Evolutionary conservation across 1,139 yeast genomes (phyloP).

Genomic region (Debaryomycetaceae sp.): DNA sequence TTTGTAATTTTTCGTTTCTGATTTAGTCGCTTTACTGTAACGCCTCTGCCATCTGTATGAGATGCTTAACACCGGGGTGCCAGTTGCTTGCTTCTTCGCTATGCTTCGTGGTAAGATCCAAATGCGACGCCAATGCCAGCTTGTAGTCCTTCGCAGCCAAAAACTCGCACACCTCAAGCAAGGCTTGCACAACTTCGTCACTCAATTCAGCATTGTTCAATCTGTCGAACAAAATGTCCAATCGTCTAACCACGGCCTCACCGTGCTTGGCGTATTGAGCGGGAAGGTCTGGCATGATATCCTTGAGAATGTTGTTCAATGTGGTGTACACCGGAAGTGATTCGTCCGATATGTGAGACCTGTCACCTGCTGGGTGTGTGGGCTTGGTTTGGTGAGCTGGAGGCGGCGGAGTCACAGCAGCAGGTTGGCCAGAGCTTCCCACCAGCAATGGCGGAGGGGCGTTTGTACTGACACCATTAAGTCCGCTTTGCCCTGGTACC

Average conservation of each 20-base stretch:
- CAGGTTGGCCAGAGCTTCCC: neutral
- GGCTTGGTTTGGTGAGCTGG: slow-evolving; percentile 17
- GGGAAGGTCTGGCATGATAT: slow-evolving; percentile 73
- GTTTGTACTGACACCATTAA: slow-evolving; percentile 9
- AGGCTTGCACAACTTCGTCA: slow-evolving; percentile 48
- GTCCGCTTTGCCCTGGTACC: slow-evolving; percentile 13
- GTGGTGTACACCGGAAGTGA: slow-evolving; percentile 56
- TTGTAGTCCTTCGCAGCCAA: slow-evolving; percentile 53
- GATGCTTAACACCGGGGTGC: slow-evolving; percentile 89
- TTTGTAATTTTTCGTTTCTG: neutral
- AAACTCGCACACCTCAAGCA: slow-evolving; percentile 48
- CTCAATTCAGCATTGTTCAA: slow-evolving; percentile 72
- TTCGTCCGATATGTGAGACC: slow-evolving; percentile 61
- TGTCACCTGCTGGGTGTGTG: slow-evolving; percentile 64
- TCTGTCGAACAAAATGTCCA: slow-evolving; percentile 72
- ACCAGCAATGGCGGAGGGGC: slow-evolving; percentile 18
- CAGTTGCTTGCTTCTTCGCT: slow-evolving; percentile 83
- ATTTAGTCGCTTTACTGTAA: slow-evolving; percentile 16
- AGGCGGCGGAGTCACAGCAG: slow-evolving; percentile 12
- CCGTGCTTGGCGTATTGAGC: slow-evolving; percentile 71
- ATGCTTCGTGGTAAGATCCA: slow-evolving; percentile 60
- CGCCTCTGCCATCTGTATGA: slow-evolving; percentile 72
- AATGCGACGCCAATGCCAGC: slow-evolving; percentile 54
- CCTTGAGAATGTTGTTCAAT: slow-evolving; percentile 50
- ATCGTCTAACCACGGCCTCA: slow-evolving; percentile 76